A percentile compares a stretch with the other conserved stretches of the same genome.
These are phyloP conservation scores for Plenodomus biglobosus DNA, from an alignment of 2,329 filamentous ascomycete species.

Conservation along the genomic window DNA sequence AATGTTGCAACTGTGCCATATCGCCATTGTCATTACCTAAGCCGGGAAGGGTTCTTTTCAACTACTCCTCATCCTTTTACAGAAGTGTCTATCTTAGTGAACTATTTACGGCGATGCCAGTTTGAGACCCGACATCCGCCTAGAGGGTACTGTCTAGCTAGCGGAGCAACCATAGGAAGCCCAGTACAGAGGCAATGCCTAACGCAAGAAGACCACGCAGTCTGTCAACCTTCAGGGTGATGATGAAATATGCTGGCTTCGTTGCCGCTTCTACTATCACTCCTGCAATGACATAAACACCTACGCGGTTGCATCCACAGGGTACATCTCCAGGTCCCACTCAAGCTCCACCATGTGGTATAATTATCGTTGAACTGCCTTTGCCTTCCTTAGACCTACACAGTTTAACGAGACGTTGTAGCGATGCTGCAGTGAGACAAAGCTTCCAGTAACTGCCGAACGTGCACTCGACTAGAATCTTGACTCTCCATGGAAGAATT, in stretches of 20 bases:
- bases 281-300: constrained; percentile 9
- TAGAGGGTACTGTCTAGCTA: background rate
- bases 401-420: constrained; percentile 8
- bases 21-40: background rate
- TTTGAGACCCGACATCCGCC: background rate
- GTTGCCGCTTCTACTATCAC: constrained; percentile 5
- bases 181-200: constrained; percentile 15
- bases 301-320: constrained; percentile 3
- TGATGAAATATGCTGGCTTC: constrained; percentile 19
- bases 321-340: background rate
- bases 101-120: too few relatives aligned
- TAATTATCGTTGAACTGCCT: constrained; percentile 3
- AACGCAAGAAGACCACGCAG: constrained; percentile 13
- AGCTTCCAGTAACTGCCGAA: background rate
- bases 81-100: too few relatives aligned
- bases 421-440: constrained; percentile 10
- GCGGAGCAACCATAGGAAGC: constrained; percentile 3
- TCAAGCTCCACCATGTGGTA: constrained; percentile 2
- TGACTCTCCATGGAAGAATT: background rate
- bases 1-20: background rate
- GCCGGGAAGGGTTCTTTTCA: too few relatives aligned
- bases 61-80: too few relatives aligned
- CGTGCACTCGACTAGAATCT: background rate
- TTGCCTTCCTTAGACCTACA: constrained; percentile 8
- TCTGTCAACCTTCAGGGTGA: constrained; percentile 11